Evolutionary conservation across 2,329 filamentous ascomycete genomes (phyloP).

Genomic region (Colletotrichum sp.): DNA sequence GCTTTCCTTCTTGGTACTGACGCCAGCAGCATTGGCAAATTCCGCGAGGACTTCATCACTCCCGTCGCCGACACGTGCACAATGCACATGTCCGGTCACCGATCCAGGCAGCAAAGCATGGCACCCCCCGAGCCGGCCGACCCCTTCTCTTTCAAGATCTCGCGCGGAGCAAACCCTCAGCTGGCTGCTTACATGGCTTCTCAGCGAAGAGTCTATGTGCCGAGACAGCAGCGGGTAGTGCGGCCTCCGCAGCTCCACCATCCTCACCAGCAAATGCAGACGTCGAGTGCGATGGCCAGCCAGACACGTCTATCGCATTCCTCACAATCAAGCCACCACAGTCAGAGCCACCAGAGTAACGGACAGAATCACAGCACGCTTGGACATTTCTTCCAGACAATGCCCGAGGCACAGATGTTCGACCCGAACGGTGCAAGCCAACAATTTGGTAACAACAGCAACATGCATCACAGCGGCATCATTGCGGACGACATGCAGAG

Average conservation of each 20-base stretch:
- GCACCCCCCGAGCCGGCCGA: slow-evolving; percentile 26
- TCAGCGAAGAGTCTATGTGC: slow-evolving; percentile 37
- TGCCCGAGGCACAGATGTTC: slow-evolving; percentile 21
- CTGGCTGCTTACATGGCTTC: slow-evolving; percentile 39
- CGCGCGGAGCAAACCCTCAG: slow-evolving; percentile 36
- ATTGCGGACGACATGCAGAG: slow-evolving; percentile 42
- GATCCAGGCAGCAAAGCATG: slow-evolving; percentile 21
- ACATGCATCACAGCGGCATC: slow-evolving; percentile 31
- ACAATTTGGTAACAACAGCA: background rate
- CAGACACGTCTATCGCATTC: slow-evolving; percentile 19
- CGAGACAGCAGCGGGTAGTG: slow-evolving; percentile 19
- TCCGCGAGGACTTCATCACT: slow-evolving; percentile 37
- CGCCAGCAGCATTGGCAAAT: slow-evolving; percentile 28
- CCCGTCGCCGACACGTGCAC: slow-evolving; percentile 41
- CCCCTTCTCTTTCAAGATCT: slow-evolving; percentile 41
- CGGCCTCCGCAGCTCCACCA: slow-evolving; percentile 20
- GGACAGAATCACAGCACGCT: slow-evolving; percentile 7
- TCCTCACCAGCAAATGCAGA: slow-evolving; percentile 15
- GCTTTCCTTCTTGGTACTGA: slow-evolving; percentile 42
- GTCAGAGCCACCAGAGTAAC: background rate
- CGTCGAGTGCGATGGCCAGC: slow-evolving; percentile 18
- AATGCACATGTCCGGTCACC: slow-evolving; percentile 39
- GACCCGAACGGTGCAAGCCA: slow-evolving; percentile 11
- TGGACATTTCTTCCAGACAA: slow-evolving; percentile 20
- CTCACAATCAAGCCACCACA: slow-evolving; percentile 14